phyloP scores from a whole-genome alignment of 2,329 filamentous ascomycete species.

The Clarireedia paspali region DNA sequence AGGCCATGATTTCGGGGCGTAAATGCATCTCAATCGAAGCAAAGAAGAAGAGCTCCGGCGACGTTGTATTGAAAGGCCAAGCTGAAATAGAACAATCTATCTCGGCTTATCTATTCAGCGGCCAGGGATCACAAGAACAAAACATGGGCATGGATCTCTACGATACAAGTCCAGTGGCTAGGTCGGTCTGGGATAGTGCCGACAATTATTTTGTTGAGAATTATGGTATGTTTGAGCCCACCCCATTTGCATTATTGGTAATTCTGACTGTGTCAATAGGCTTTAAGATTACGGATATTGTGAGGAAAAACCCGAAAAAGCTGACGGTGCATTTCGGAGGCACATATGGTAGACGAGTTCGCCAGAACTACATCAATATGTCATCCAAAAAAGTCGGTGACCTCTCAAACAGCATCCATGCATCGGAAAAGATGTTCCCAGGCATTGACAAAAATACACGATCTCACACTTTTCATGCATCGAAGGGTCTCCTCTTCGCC shows the following conservation, averaged over 20 bases:
- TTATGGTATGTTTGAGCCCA: slow-evolving; percentile 16
- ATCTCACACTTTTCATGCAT: slow-evolving; percentile 25
- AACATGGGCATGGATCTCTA: slow-evolving; percentile 39
- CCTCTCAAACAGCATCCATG: no score
- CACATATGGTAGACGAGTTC: no score
- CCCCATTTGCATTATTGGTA: no score
- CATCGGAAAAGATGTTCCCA: slow-evolving; percentile 5
- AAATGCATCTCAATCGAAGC: slow-evolving; percentile 30
- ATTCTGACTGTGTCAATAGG: slow-evolving; percentile 1
- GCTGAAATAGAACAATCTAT: slow-evolving; percentile 27
- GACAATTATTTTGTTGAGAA: slow-evolving; percentile 30
- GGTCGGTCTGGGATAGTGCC: slow-evolving; percentile 31
- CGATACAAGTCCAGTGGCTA: slow-evolving; percentile 26
- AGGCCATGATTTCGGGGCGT: slow-evolving; percentile 30
- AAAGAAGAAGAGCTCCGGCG: slow-evolving; percentile 24
- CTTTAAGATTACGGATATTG: slow-evolving; percentile 30
- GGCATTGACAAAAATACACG: slow-evolving; percentile 10
- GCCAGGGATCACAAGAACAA: slow-evolving; percentile 34
- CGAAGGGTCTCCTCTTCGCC: slow-evolving; percentile 27
- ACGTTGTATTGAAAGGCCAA: slow-evolving; percentile 32
- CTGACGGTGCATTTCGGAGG: slow-evolving; percentile 34
- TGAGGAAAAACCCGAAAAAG: slow-evolving; percentile 32
- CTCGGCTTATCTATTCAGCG: slow-evolving; percentile 34
- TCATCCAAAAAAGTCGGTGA: no score
- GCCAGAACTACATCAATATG: no score